Percentiles rank a stretch among this genome's conserved stretches.
Conservation (phyloP, 2,329 filamentous ascomycete genomes). For the Teratosphaeria gauchensis region DNA sequence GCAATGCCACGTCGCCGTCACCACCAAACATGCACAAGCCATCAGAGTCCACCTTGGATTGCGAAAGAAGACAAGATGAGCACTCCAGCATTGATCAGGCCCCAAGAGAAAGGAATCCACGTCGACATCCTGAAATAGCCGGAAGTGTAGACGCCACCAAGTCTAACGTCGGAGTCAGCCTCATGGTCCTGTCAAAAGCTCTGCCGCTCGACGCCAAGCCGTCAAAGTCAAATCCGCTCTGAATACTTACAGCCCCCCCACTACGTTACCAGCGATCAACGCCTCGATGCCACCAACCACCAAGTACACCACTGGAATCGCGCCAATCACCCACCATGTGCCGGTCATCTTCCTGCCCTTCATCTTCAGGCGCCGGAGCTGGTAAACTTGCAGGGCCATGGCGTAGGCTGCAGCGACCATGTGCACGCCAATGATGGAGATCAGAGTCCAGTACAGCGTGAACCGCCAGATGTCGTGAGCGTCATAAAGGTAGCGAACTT, state of each 20-base stretch:
- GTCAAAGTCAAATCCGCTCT: background rate
- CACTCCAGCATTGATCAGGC: slow-evolving; percentile 69
- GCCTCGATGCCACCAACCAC: slow-evolving; percentile 67
- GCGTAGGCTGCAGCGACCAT: slow-evolving; percentile 62
- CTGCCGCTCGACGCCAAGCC: background rate
- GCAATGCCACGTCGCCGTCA: background rate
- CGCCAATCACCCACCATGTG: slow-evolving; percentile 47
- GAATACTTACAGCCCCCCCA: slow-evolving; percentile 61
- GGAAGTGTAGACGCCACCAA: slow-evolving; percentile 70
- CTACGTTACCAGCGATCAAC: slow-evolving; percentile 68
- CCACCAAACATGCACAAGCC: background rate
- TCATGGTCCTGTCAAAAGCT: background rate
- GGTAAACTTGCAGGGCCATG: slow-evolving; percentile 54
- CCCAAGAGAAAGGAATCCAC: slow-evolving; percentile 88
- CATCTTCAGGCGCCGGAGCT: slow-evolving; percentile 6
- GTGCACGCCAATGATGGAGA: slow-evolving; percentile 69
- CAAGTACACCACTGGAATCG: slow-evolving; percentile 58
- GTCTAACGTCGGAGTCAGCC: slow-evolving; percentile 35
- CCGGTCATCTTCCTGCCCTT: background rate
- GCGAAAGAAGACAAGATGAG: slow-evolving; percentile 82
- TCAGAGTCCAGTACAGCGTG: slow-evolving; percentile 75
- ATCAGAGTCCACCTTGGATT: slow-evolving; percentile 77
- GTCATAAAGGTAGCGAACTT: slow-evolving; percentile 59
- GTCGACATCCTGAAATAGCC: slow-evolving; percentile 88
- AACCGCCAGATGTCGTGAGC: slow-evolving; percentile 76